Percentiles rank a stretch among this genome's conserved stretches.
Evolutionary conservation across 2,329 filamentous ascomycete species (phyloP).

Genomic region (Scolecobasidium constrictum): DNA sequence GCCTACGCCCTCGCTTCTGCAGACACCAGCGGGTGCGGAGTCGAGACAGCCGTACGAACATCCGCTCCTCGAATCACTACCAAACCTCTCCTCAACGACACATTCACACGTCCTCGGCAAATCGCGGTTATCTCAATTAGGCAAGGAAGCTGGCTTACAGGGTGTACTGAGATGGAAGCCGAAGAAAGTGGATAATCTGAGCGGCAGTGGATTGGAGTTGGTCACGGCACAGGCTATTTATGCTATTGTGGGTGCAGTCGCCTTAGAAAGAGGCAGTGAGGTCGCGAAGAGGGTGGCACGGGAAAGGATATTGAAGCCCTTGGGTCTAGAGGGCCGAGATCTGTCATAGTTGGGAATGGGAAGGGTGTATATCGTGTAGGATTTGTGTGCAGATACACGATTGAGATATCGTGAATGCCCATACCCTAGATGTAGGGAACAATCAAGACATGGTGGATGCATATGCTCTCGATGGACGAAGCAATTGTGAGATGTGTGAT

Average conservation of each 20-base stretch:
- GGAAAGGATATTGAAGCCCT: slow-evolving; percentile 58
- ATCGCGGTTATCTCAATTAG: slow-evolving; percentile 56
- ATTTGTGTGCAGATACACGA: too few relatives aligned
- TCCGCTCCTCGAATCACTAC: slow-evolving; percentile 58
- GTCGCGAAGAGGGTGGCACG: slow-evolving; percentile 64
- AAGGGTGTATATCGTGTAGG: too few relatives aligned
- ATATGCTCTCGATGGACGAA: too few relatives aligned
- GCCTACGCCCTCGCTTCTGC: slow-evolving; percentile 13
- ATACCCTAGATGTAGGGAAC: too few relatives aligned
- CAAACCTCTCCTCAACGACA: slow-evolving; percentile 54
- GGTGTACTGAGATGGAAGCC: slow-evolving; percentile 84
- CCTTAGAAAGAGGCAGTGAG: slow-evolving; percentile 75
- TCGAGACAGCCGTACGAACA: slow-evolving; percentile 58
- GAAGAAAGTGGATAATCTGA: slow-evolving; percentile 63
- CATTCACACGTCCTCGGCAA: slow-evolving; percentile 54
- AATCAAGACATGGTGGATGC: too few relatives aligned
- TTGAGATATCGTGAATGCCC: too few relatives aligned
- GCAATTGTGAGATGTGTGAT: too few relatives aligned
- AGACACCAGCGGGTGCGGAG: slow-evolving; percentile 20
- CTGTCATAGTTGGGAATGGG: background rate
- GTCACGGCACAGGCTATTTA: slow-evolving; percentile 71
- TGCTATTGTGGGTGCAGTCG: slow-evolving; percentile 78
- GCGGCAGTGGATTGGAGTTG: slow-evolving; percentile 60
- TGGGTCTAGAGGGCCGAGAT: slow-evolving; percentile 3
- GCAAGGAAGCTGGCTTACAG: slow-evolving; percentile 56